Conservation (phyloP, 2,329 filamentous ascomycete genomes). For the Gnomoniopsis sp. region DNA sequence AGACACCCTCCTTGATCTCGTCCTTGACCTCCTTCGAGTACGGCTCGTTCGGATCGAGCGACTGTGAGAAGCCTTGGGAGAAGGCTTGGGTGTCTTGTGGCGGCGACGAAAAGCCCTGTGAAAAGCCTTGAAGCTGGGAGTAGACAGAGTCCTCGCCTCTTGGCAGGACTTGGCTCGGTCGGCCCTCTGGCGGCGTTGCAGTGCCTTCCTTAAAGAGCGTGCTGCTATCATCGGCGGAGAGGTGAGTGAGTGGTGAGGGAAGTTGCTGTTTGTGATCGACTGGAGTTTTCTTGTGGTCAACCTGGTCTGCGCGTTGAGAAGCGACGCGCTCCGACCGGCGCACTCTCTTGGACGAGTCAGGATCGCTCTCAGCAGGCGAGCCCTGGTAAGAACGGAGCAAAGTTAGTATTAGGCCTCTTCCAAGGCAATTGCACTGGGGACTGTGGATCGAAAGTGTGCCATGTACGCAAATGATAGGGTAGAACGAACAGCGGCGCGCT, state of each 20-base stretch:
- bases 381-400: slow-evolving; percentile 43
- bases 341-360: slow-evolving; percentile 71
- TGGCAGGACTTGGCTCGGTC: slow-evolving; percentile 52
- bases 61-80: slow-evolving; percentile 58
- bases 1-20: slow-evolving; percentile 80
- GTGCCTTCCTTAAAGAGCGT: slow-evolving; percentile 67
- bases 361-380: slow-evolving; percentile 60
- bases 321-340: slow-evolving; percentile 73
- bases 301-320: slow-evolving; percentile 35
- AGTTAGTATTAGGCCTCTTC: slow-evolving; percentile 22
- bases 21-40: slow-evolving; percentile 82
- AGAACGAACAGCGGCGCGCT: slow-evolving; percentile 26
- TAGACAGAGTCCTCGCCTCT: slow-evolving; percentile 40
- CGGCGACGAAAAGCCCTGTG: slow-evolving; percentile 45
- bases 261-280: slow-evolving; percentile 64
- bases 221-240: slow-evolving; percentile 52
- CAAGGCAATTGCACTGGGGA: not conserved
- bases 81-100: slow-evolving; percentile 71
- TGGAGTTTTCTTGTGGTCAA: slow-evolving; percentile 52
- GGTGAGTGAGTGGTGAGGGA: slow-evolving; percentile 75
- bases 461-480: slow-evolving; percentile 11
- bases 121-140: slow-evolving; percentile 30
- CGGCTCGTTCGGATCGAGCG: slow-evolving; percentile 66
- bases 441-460: not conserved
- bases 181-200: slow-evolving; percentile 63